Base-by-base conservation (phyloP, 768 basidiomycete species). In the Amanita rubescens region DNA sequence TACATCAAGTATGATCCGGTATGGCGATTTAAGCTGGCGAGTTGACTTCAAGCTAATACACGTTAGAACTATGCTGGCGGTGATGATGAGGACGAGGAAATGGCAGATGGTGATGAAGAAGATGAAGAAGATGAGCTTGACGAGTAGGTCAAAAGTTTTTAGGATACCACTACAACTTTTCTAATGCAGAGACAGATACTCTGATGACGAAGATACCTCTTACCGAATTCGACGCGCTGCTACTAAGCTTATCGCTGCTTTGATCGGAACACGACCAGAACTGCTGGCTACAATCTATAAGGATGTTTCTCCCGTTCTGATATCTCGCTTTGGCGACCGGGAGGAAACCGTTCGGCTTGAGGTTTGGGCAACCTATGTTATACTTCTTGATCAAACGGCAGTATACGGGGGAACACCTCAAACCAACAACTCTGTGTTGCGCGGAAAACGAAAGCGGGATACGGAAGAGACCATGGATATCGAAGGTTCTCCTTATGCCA, bases 171-270 rank as follows among this genome's bases (percentile, higher is more conserved):
- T 34, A 20, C 12, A 24, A 34, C 12, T 17, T 6, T 46, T 22
- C 12, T 6, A 2, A 37, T 12, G 32, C 15, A n/a, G 6, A 17
- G 12, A 15, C 20, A 94, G 91, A 58, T 97, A 96, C 67, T 93
- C 92, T 5, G 96, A 99, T 60, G 96, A 99, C 54, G 96, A 98
- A 67, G 96, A 99, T 63, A 90, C 89, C 10, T 97, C 95, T 0
- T 98, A 96, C 80, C 97, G 97, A 69, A 91, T 96, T 54, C 87
- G 96, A 58, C 84, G 96, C 42, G 86, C 91, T 6, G 87, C 96
- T 6, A 92, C 94, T 15, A 97, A 97, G 66, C 74, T 98, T 3
- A 76, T 98, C 14, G 73, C 85, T 25, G 87, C 90, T 5, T 74
- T 96, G 45, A 85, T 98, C 54, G 82, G 81, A 11, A 98, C 95